These are phyloP conservation scores for Cladorrhinum sp. DNA, from an alignment of 2,329 filamentous ascomycete species.

Conservation along the genomic window DNA sequence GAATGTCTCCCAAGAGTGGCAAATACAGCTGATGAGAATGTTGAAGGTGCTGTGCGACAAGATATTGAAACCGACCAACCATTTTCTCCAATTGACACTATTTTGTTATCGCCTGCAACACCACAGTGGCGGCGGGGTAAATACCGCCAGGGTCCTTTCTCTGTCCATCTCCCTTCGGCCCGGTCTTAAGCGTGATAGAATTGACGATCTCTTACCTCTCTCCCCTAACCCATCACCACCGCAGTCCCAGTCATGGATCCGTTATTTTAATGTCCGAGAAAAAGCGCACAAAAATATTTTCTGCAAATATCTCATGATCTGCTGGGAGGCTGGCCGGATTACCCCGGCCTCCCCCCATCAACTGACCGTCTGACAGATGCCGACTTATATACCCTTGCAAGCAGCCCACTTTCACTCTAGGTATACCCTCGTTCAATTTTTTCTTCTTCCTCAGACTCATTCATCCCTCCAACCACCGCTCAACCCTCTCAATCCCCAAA, in stretches of 20 bases:
- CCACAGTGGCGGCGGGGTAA: neutral
- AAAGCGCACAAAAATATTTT: neutral
- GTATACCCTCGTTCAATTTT: neutral
- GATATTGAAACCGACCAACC: neutral
- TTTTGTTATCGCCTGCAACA: neutral
- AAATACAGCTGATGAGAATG: too few species aligned
- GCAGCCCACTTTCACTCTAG: neutral
- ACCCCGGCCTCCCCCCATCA: too few species aligned
- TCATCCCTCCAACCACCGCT: slow-evolving; percentile 2
- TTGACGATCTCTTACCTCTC: neutral
- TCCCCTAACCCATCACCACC: neutral
- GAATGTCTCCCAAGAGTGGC: slow-evolving; percentile 2
- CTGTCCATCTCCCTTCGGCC: neutral
- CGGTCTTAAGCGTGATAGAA: neutral
- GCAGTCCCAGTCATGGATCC: neutral
- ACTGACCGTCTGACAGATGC: neutral
- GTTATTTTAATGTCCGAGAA: neutral
- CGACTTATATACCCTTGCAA: neutral
- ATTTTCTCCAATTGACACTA: neutral
- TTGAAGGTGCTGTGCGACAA: neutral
- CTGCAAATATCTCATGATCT: neutral
- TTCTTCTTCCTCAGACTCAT: neutral
- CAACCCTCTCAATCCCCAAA: slow-evolving; percentile 19
- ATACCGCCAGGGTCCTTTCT: neutral
- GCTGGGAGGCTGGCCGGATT: too few species aligned